A percentile compares a stretch with the other conserved stretches of the same genome.
Conservation (phyloP, 371 early-diverging fungal genomes). For the Mucor sp. region DNA sequence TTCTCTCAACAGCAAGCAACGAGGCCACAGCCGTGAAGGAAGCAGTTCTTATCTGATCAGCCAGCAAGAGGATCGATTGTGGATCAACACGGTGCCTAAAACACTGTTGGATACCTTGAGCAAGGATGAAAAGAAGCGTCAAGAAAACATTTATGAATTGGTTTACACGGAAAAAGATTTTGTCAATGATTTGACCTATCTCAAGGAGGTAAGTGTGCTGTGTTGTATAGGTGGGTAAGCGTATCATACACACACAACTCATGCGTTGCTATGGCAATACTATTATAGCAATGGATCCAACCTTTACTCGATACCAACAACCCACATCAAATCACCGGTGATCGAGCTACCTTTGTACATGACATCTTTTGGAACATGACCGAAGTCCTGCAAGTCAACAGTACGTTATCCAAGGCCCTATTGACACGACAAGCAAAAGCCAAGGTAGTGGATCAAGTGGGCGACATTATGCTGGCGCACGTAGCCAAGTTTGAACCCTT, state of each 20-base stretch:
- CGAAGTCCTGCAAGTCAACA: conserved; percentile 73
- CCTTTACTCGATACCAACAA: conserved; percentile 69
- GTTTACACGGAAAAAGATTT: conserved; percentile 92
- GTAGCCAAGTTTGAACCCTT: conserved; percentile 78
- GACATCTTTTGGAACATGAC: conserved; percentile 83
- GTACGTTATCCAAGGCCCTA: conserved; percentile 65
- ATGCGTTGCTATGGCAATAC: too few relatives aligned
- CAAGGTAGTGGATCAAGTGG: conserved; percentile 76
- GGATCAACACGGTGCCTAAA: conserved; percentile 68
- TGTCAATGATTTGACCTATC: conserved; percentile 72
- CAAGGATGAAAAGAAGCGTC: conserved; percentile 81
- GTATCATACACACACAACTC: too few relatives aligned
- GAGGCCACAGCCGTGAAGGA: conserved; percentile 21
- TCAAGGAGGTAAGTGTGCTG: conserved; percentile 59
- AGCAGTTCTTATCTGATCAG: conserved; percentile 14
- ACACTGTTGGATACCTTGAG: conserved; percentile 72
- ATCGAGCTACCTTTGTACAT: conserved; percentile 68
- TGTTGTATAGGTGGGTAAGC: too few relatives aligned
- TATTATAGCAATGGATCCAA: conserved; percentile 75
- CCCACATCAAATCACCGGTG: conserved; percentile 46
- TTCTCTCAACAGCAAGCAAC: neutral
- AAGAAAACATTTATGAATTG: conserved; percentile 93
- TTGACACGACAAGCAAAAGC: conserved; percentile 71
- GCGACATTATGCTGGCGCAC: conserved; percentile 82
- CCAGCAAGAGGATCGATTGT: conserved; percentile 47